A percentile compares a stretch with the other conserved stretches of the same genome.
Evolutionary conservation across 768 basidiomycete species (phyloP).

Genomic region (Tricholoma hemisulphureum): DNA sequence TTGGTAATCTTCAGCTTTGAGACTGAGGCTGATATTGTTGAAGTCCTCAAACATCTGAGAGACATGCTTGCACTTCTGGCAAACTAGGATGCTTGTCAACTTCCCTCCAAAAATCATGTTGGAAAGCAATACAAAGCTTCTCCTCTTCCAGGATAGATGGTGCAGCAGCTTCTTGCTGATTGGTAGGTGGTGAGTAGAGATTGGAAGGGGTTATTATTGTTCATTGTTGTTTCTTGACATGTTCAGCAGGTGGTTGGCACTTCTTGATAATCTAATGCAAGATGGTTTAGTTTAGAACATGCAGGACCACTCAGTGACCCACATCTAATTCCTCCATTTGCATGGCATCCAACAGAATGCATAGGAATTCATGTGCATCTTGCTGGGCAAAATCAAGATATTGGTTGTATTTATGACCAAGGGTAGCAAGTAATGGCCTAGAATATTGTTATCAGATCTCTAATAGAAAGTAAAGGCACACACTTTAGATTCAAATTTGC

Average conservation of each 20-base stretch:
- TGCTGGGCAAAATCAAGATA: conserved; percentile 95
- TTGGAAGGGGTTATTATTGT: conserved; percentile 31
- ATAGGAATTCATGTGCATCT: conserved; percentile 91
- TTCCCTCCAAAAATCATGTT: conserved; percentile 91
- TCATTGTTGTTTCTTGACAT: conserved; percentile 39
- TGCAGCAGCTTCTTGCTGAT: conserved; percentile 9
- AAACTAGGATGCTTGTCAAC: conserved; percentile 88
- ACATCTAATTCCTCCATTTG: conserved; percentile 95
- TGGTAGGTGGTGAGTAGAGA: conserved; percentile 7
- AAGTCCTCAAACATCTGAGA: conserved; percentile 94
- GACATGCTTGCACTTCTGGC: conserved; percentile 90
- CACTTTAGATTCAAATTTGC: conserved; percentile 68
- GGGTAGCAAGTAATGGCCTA: conserved; percentile 60
- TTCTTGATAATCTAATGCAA: conserved; percentile 72
- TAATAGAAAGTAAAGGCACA: conserved; percentile 22
- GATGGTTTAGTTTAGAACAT: background rate
- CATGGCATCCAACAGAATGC: conserved; percentile 87
- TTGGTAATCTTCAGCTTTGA: conserved; percentile 80
- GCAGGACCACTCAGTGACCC: conserved; percentile 21
- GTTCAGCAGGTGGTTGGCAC: conserved; percentile 47
- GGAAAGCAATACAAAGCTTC: conserved; percentile 64
- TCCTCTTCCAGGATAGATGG: conserved; percentile 40
- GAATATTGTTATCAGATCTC: background rate
- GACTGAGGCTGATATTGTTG: conserved; percentile 87
- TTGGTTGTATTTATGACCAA: conserved; percentile 89